Percentiles rank a stretch among this genome's conserved stretches.
phyloP scores from a whole-genome alignment of 352 stramenopile genomes.

The Phytophthora vignae region DNA sequence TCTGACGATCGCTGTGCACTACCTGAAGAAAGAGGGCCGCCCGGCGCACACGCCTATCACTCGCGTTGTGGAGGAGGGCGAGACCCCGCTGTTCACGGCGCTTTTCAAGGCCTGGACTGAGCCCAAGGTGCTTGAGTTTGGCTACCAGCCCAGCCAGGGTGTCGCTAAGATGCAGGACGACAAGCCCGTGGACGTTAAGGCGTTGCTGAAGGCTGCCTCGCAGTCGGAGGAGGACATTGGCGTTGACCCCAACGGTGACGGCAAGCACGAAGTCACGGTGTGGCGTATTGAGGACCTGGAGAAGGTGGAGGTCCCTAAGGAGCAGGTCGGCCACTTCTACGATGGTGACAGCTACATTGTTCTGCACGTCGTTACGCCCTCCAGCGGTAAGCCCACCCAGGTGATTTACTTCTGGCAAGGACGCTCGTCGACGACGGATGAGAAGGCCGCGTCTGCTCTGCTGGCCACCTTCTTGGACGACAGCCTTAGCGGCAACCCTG shows the following conservation, averaged over 20 bases:
- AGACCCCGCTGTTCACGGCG: slow-evolving; percentile 88
- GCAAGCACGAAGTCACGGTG: slow-evolving; percentile 83
- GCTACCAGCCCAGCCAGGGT: slow-evolving; percentile 53
- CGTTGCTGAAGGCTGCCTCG: slow-evolving; percentile 51
- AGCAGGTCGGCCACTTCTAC: slow-evolving; percentile 93
- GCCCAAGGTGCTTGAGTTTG: slow-evolving; percentile 76
- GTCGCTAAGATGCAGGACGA: slow-evolving; percentile 52
- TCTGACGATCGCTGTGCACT: slow-evolving; percentile 86
- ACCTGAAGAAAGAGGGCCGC: slow-evolving; percentile 72
- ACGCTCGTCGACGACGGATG: slow-evolving; percentile 85
- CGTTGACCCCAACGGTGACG: slow-evolving; percentile 69
- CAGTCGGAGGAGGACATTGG: slow-evolving; percentile 77
- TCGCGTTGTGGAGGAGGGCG: slow-evolving; percentile 84
- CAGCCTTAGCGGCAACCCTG: slow-evolving; percentile 78
- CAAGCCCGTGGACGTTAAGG: slow-evolving; percentile 68
- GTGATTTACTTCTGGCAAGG: slow-evolving; percentile 95
- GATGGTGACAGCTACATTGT: slow-evolving; percentile 97
- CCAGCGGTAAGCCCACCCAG: slow-evolving; percentile 72
- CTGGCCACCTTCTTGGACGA: slow-evolving; percentile 84
- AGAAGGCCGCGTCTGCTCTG: slow-evolving; percentile 83
- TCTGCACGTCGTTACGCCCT: slow-evolving; percentile 79
- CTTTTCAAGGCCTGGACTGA: slow-evolving; percentile 84
- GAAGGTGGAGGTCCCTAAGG: slow-evolving; percentile 81
- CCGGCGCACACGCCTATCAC: slow-evolving; percentile 79
- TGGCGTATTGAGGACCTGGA: slow-evolving; percentile 94